Evolutionary conservation across 1,284 basidiomycete genomes (phyloP), one percentile per base, ranked within the genome.

Genomic region (Heterobasidion occidentale): DNA sequence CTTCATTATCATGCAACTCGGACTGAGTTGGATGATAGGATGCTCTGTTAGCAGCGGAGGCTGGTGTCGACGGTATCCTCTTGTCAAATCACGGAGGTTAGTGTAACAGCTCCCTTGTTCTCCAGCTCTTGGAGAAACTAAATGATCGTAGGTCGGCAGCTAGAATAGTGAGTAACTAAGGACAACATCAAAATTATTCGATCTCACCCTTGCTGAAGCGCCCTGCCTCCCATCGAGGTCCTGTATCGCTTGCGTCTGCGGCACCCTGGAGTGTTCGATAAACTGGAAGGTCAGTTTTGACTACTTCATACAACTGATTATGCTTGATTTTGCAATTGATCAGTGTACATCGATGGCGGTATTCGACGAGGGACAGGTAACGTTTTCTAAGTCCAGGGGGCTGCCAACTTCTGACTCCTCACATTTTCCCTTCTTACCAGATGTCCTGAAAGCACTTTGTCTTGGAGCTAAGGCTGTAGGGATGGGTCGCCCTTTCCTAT

Each of bases 401-500:
- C 27, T 27, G 4, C 27, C 27, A 27, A 27, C 27, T 5, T 27
- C 27, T 27, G 5, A 27, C 27, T 27, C 27, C 4, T 27, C 27
- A 27, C 5, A 44, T 20, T 46, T 36, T 9, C 4, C 36, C 19
- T 36, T 51, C 34, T 42, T 27, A 27, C 6, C 27, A 78, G 93
- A 95, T 69, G 86, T 96, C 8, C 72, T 98, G 54, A 98, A 98
- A 71, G 93, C 94, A 0, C 71, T 98, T 2, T 95, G 92, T 62
- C 76, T 98, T 33, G 95, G 94, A 44, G 95, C 94, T 1, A 88
- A 76, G 61, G 93, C 90, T 4, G 93, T 96, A 7, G 94, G 95
- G 1, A 74, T 98, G 27, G 94, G 94, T 0, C 81, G 94, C 34
- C 81, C 90, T 1, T 94, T 96, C 77, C 75, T 97, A n/a, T 95